Conservation (phyloP, 441 rosid species). For the Corymbia citriodora region DNA sequence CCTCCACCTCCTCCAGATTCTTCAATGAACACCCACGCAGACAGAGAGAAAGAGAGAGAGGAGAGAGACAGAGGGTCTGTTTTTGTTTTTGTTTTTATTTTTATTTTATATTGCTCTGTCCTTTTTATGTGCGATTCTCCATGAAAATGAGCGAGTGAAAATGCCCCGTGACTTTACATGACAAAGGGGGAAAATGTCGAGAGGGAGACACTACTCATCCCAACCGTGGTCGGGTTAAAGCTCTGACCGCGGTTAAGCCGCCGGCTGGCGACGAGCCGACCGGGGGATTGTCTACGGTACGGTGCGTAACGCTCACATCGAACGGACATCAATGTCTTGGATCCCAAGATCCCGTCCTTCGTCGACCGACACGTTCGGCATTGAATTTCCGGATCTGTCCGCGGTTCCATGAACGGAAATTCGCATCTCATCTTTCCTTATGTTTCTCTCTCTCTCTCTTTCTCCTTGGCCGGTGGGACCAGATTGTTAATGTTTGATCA, state of each 20-base stretch:
- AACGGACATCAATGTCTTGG: no score
- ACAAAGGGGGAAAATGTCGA: neutral
- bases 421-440: neutral
- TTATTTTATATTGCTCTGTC: no score
- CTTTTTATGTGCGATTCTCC: neutral
- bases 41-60: neutral
- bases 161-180: neutral
- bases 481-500: neutral
- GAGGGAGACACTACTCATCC: neutral
- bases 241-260: conserved; percentile 15
- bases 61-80: neutral
- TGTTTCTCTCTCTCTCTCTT: no score
- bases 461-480: neutral
- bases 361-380: neutral
- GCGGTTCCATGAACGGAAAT: neutral
- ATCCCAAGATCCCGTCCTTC: neutral
- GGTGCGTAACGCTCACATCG: neutral
- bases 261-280: neutral
- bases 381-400: neutral
- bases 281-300: neutral
- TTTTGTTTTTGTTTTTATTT: no score
- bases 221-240: conserved; percentile 7
- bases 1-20: neutral
- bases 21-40: neutral
- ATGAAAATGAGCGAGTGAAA: neutral